Conservation (phyloP, 441 rosid genomes). For the Biscutella laevigata region DNA sequence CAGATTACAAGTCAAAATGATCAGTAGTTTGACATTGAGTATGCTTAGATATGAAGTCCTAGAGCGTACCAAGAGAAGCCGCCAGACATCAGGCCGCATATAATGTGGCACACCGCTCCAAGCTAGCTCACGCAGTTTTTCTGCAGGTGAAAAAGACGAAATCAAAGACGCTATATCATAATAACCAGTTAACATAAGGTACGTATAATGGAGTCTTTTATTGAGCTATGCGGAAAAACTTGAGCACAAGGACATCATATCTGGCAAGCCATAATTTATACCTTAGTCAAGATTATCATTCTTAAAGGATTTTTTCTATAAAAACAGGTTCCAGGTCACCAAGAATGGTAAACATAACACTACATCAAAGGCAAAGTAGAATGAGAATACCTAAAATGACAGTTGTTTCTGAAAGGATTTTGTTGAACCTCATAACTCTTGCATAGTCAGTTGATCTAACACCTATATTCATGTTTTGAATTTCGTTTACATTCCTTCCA, state of each 20-base stretch:
- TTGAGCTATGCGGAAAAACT: background rate
- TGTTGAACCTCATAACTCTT: conserved; percentile 74
- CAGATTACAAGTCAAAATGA: background rate
- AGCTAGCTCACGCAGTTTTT: conserved; percentile 79
- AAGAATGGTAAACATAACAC: background rate
- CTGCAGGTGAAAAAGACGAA: conserved; percentile 30
- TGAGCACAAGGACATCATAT: background rate
- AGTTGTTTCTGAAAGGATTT: conserved; percentile 63
- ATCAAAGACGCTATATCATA: background rate
- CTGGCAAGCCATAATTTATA: background rate
- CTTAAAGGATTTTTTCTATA: background rate
- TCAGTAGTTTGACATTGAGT: background rate
- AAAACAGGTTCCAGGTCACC: background rate
- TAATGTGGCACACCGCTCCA: conserved; percentile 98
- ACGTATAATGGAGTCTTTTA: background rate
- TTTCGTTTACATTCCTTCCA: conserved; percentile 41
- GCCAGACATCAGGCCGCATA: conserved; percentile 92
- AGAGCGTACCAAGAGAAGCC: conserved; percentile 86
- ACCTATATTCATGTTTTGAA: conserved; percentile 50
- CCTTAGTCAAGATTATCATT: background rate
- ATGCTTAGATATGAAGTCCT: background rate
- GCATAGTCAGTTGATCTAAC: conserved; percentile 84
- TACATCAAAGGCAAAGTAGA: conserved; percentile 7
- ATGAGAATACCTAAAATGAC: conserved; percentile 59
- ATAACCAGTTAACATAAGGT: background rate